Base-by-base conservation (phyloP, 73 alveolate species). In the Tetrahymena elliotti region DNA sequence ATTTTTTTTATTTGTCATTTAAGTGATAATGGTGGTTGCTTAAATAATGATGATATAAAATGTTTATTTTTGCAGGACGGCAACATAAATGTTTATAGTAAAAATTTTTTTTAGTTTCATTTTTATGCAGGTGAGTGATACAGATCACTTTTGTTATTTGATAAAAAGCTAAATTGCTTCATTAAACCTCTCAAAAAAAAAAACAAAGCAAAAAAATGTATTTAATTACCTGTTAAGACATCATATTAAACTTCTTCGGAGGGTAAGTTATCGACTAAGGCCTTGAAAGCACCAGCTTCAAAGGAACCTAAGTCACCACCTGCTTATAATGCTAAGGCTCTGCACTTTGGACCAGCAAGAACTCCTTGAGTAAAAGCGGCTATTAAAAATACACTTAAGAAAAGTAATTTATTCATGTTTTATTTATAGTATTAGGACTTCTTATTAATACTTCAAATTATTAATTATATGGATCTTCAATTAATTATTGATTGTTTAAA, bases 241-340 rank as follows among this genome's bases (percentile, higher is more conserved):
- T 97, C 98, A 68, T 95, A 97, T 83, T 97, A 40, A 38, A 47
- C 94, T 13, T 94, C 96, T 27, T 93, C 97, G 13, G 83, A 84
- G 5, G 93, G 84, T 33, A 83, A 93, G 20, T 31, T 38, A 83
- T 96, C 95, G 47, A 96, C 94, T 31, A 96, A 84, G 35, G 96
- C 97, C 37, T 38, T 31, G 94, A 96, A 37, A 37, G 92, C 96
- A 20, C 98, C 98, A 40, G 97, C 98, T 83, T 97, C 96, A 93
- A 94, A 97, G 83, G 98, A 96, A 7, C 97, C 98, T 52, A 93
- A 93, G 84, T 93, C 95, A 36, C 97, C 98, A 24, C 98, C 98
- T 15, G 97, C 98, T 39, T 94, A 47, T 18, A 97, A 96, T 33
- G 94, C 97, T 0, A 97, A 92, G 40, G 97, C 98, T 40, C 83